Evolutionary conservation across 257 asterid genomes (phyloP).

Genomic region (Leptodermis oblonga): DNA sequence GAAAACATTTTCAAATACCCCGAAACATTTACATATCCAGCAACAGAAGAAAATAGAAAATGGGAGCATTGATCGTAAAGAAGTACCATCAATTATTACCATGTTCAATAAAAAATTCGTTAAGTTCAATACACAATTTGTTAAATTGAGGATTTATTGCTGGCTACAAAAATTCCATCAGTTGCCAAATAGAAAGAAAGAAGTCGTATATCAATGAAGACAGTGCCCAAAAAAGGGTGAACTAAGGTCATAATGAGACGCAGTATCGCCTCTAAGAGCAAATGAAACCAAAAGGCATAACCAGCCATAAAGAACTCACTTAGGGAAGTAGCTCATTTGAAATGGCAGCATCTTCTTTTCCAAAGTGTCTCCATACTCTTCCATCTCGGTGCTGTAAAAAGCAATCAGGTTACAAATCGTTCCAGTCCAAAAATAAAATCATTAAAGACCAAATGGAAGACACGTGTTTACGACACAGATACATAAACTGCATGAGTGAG

Average conservation of each 20-base stretch:
- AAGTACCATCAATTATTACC: background rate
- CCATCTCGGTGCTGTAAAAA: conserved; percentile 41
- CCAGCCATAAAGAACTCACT: conserved; percentile 42
- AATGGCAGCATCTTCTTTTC: conserved; percentile 27
- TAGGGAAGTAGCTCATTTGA: conserved; percentile 46
- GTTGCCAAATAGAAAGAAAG: background rate
- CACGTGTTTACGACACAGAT: background rate
- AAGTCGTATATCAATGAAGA: background rate
- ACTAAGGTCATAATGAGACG: background rate
- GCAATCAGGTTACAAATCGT: conserved; percentile 21
- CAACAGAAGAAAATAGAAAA: background rate
- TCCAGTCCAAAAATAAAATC: conserved; percentile 11
- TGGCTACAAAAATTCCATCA: background rate
- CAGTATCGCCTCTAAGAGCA: background rate
- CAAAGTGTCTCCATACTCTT: conserved; percentile 27
- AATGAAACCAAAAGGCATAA: background rate
- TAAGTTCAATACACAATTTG: background rate
- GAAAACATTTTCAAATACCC: background rate
- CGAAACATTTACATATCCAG: background rate
- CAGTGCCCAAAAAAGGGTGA: background rate
- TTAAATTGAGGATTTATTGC: background rate
- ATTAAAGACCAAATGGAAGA: conserved; percentile 8
- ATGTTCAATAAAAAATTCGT: background rate
- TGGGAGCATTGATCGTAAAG: background rate
- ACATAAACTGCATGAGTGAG: background rate